Evolutionary conservation across 1,284 basidiomycete species (phyloP).

Genomic region (Cerioporus squamosus): DNA sequence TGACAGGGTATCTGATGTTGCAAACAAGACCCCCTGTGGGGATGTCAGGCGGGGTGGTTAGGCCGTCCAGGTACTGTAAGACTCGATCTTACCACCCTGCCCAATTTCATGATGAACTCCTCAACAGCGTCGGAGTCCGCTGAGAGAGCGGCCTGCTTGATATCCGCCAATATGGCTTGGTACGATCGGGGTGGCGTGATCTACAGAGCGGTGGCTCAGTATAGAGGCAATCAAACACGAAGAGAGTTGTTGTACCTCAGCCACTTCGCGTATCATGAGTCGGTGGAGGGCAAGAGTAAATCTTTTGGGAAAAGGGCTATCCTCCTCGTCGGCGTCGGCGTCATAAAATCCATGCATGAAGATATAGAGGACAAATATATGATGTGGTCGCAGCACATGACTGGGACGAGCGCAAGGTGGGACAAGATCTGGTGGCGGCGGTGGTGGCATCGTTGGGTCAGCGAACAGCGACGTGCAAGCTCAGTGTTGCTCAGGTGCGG

Average conservation of each 20-base stretch:
- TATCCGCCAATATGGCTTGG: constrained; percentile 37
- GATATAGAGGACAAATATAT: constrained; percentile 66
- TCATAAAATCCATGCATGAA: constrained; percentile 65
- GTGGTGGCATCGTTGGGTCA: constrained; percentile 37
- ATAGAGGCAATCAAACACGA: not conserved
- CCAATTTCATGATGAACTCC: constrained; percentile 41
- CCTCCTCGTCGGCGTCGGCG: constrained; percentile 46
- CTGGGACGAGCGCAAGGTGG: constrained; percentile 38
- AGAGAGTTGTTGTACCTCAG: constrained; percentile 25
- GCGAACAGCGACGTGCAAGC: not conserved
- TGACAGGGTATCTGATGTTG: constrained; percentile 59
- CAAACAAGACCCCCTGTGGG: constrained; percentile 51
- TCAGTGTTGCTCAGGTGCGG: not conserved
- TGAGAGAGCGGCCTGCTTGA: constrained; percentile 28
- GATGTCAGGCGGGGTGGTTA: not conserved
- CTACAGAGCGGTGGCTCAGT: constrained; percentile 30
- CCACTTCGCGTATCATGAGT: constrained; percentile 24
- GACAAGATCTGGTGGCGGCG: constrained; percentile 28
- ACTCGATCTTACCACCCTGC: constrained; percentile 45
- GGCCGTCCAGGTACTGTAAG: not conserved
- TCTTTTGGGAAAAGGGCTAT: constrained; percentile 45
- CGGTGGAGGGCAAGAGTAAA: constrained; percentile 60
- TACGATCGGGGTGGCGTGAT: constrained; percentile 46
- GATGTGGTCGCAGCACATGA: constrained; percentile 73
- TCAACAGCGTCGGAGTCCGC: constrained; percentile 19